Base-by-base conservation (phyloP, 495 filamentous ascomycete species). In the Aspergillus campestris region DNA sequence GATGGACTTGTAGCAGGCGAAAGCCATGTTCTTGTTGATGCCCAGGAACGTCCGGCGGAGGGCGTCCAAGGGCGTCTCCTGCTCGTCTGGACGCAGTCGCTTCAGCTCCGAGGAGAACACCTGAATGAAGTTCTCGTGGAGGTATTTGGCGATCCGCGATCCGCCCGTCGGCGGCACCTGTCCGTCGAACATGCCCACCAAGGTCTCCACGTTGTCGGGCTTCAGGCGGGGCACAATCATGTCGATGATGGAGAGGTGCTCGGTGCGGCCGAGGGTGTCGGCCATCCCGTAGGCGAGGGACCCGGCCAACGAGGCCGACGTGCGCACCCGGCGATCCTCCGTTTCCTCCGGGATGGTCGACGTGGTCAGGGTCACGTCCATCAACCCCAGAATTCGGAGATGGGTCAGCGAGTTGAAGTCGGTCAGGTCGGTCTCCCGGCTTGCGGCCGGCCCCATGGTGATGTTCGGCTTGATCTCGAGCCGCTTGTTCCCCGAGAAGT, bases 161-260 rank as follows among this genome's bases (percentile, higher is more conserved):
- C 92, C 92, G 45, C 88, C 84, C 47, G 73, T 88, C 13, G 87
- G 86, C 48, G 89, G 68, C 8, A 81, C 75, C 59, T 95, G 87
- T 2, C 92, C 92, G 62, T 99, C 92, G 56, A 99, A 99, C 70
- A 99, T 79, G 2, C 92, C 92, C 32, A 97, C 65, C 32, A 99
- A 71, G 10, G 83, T 92, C 59, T 97, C 89, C 41, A 87, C 82
- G 49, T 95, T 87, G 39, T 84, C 85, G n/a, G 87, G 89, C 56
- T 88, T 86, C 59, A 96, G 86, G 18, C 86, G 81, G 1, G 94
- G 94, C 29, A 97, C 86, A 34, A 97, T 89, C 72, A 99, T 84
- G 65, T 99, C 92, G 36, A 97, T 86, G n/a, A 89, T 95, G 8
- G 94, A 96, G 6, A 99, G 63, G 62, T 99, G 92, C 57, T 97